A percentile compares a stretch with the other conserved stretches of the same genome.
Evolutionary conservation across 495 filamentous ascomycete genomes (phyloP).

Genomic region (Talaromyces trachyspermus): DNA sequence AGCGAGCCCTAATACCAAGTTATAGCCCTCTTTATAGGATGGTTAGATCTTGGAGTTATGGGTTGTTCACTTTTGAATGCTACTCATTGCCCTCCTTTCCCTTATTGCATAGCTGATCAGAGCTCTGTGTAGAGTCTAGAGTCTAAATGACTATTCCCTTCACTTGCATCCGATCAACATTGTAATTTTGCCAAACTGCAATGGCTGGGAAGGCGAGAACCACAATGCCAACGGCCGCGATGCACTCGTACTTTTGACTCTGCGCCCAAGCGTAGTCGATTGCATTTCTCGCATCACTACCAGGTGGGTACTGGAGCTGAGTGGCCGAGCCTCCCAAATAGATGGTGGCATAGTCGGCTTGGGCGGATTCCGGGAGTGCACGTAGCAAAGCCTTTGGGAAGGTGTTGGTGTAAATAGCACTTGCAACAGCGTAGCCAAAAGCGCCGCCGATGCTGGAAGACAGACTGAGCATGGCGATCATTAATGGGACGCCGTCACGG

Average conservation of each 20-base stretch:
- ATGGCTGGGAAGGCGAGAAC: constrained; percentile 16
- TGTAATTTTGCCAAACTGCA: constrained; percentile 14
- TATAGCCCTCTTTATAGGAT: too few relatives aligned
- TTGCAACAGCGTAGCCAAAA: constrained; percentile 50
- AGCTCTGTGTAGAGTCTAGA: too few relatives aligned
- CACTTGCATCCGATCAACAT: constrained; percentile 16
- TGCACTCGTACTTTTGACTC: constrained; percentile 13
- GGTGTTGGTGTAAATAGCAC: constrained; percentile 54
- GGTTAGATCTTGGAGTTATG: too few relatives aligned
- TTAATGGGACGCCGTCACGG: constrained; percentile 53
- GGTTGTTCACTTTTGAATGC: too few relatives aligned
- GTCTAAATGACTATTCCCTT: constrained; percentile 13
- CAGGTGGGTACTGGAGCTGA: constrained; percentile 11
- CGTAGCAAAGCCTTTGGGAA: constrained; percentile 46
- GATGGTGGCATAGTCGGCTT: constrained; percentile 3
- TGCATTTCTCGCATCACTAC: constrained; percentile 8
- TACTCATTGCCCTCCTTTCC: too few relatives aligned
- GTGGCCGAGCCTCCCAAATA: neutral
- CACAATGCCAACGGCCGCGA: constrained; percentile 11
- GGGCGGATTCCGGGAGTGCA: neutral
- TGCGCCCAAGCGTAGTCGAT: constrained; percentile 14
- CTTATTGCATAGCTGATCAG: too few relatives aligned
- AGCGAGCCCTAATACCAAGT: too few relatives aligned
- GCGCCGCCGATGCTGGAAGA: constrained; percentile 57
- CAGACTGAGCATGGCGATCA: constrained; percentile 51